These are phyloP conservation scores for Cytospora leucostoma DNA, from an alignment of 2,329 filamentous ascomycete genomes.

Conservation along the genomic window DNA sequence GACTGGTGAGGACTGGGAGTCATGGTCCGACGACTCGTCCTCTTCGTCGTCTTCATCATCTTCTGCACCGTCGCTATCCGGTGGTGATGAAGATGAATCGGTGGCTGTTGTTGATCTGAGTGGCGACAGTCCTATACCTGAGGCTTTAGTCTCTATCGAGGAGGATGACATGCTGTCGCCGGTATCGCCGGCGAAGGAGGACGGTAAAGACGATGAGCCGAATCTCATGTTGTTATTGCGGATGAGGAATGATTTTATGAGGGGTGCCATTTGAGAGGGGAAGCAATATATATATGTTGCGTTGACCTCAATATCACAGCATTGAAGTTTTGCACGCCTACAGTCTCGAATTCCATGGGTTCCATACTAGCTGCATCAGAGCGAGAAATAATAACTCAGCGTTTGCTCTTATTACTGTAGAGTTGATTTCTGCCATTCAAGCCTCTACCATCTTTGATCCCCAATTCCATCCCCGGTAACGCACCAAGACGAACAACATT, in stretches of 20 bases:
- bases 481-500: conserved; percentile 14
- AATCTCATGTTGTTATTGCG: conserved; percentile 12
- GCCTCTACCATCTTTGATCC: conserved; percentile 14
- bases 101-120: background rate
- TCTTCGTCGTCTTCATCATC: background rate
- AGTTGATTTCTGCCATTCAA: conserved; percentile 10
- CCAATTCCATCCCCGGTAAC: conserved; percentile 3
- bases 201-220: background rate
- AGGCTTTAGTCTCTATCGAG: background rate
- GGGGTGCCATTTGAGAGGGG: conserved; percentile 11
- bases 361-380: background rate
- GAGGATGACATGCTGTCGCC: background rate
- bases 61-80: background rate
- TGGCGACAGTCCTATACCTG: conserved; percentile 11
- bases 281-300: background rate
- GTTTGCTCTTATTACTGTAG: conserved; percentile 23
- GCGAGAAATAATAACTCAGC: conserved; percentile 13
- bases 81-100: background rate
- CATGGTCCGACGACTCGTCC: background rate
- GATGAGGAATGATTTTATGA: conserved; percentile 25
- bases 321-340: background rate
- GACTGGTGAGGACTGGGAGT: conserved; percentile 8
- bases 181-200: background rate
- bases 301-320: background rate
- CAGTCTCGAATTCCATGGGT: background rate